These are phyloP conservation scores for Scheffersomyces amazonensis DNA, from an alignment of 805 yeast genomes.

Conservation along the genomic window DNA sequence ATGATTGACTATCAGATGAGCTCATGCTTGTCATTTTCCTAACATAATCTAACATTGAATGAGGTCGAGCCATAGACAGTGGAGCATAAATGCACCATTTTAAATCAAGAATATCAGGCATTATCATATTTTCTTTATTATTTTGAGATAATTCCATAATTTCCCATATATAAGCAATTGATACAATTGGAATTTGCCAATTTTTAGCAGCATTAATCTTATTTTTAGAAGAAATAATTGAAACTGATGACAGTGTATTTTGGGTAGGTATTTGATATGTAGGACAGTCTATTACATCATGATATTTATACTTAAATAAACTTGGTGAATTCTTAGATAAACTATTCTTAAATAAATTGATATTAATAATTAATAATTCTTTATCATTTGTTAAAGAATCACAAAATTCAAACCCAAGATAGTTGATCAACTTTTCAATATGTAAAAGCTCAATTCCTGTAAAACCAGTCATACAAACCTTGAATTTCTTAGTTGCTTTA, in stretches of 20 bases:
- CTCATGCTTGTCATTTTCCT: conserved; percentile 2
- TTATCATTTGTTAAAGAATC: conserved; percentile 48
- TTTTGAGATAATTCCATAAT: conserved; percentile 34
- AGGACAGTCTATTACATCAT: conserved; percentile 34
- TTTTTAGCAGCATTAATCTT: conserved; percentile 58
- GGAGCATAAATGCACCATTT: conserved; percentile 61
- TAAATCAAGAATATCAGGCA: conserved; percentile 43
- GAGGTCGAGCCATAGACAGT: conserved; percentile 4
- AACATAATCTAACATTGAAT: conserved; percentile 9
- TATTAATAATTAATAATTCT: conserved; percentile 56
- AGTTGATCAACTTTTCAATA: conserved; percentile 56
- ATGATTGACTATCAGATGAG: neutral
- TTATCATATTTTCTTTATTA: conserved; percentile 11
- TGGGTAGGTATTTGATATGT: conserved; percentile 19
- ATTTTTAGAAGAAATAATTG: conserved; percentile 44
- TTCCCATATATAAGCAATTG: conserved; percentile 55
- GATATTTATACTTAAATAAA: conserved; percentile 34
- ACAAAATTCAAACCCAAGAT: conserved; percentile 50
- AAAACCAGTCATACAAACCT: conserved; percentile 67
- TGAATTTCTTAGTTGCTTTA: conserved; percentile 18
- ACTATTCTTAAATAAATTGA: conserved; percentile 41
- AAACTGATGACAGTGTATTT: conserved; percentile 28
- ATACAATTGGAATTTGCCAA: conserved; percentile 58
- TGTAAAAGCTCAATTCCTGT: conserved; percentile 75
- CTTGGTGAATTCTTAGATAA: conserved; percentile 38